phyloP scores from a whole-genome alignment of 345 rosid species.

The Eucalyptus shirleyi region DNA sequence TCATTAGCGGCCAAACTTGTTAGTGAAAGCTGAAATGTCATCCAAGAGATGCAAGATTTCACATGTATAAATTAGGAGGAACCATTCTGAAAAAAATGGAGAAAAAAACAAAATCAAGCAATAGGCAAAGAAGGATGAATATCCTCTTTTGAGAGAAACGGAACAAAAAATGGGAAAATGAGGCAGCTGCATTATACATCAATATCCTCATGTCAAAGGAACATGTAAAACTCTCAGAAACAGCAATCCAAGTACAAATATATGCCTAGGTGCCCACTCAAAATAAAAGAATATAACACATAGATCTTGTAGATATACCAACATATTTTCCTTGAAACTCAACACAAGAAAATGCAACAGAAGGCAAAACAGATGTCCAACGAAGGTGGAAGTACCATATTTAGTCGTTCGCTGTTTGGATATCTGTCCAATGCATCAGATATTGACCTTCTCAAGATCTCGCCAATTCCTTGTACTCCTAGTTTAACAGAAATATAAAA shows the following conservation, averaged over 20 bases:
- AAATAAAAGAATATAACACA: neutral
- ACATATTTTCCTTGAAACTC: neutral
- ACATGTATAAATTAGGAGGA: neutral
- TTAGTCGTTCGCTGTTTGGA: constrained; percentile 76
- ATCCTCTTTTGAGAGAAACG: neutral
- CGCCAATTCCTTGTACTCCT: constrained; percentile 93
- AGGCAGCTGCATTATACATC: neutral
- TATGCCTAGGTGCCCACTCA: neutral
- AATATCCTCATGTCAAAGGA: neutral
- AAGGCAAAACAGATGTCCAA: neutral
- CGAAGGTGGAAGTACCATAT: constrained; percentile 35
- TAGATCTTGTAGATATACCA: neutral
- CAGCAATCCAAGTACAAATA: neutral
- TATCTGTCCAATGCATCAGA: constrained; percentile 69
- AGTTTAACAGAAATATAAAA: constrained; percentile 90
- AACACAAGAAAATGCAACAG: neutral
- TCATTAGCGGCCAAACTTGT: neutral
- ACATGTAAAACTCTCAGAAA: neutral
- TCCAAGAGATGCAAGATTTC: neutral
- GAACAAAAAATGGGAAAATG: neutral
- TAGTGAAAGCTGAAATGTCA: neutral
- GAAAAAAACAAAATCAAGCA: neutral
- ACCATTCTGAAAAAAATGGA: neutral
- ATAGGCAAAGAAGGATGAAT: neutral
- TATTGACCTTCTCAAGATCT: constrained; percentile 84